Evolutionary conservation across 371 early-diverging fungal genomes (phyloP).

Genomic region (Apophysomyces sp.): DNA sequence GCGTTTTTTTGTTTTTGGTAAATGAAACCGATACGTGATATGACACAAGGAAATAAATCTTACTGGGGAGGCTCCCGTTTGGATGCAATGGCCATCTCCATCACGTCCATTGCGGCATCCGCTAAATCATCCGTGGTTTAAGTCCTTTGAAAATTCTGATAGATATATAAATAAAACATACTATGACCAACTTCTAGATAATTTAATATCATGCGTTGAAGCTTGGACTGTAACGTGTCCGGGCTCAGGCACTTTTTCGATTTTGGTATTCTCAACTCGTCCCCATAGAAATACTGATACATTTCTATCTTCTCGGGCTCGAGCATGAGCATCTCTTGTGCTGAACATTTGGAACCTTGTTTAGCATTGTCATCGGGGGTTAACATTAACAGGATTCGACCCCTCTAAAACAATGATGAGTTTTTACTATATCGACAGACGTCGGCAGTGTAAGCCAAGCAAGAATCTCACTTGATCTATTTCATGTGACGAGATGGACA

Average conservation of each 20-base stretch:
- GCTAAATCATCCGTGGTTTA: not conserved
- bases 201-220: conserved; percentile 12
- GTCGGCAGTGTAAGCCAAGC: not conserved
- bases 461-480: not conserved
- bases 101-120: conserved; percentile 19
- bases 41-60: not conserved
- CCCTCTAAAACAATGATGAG: not conserved
- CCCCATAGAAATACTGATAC: conserved; percentile 16
- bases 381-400: not conserved
- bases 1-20: not conserved
- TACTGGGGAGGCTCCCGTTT: conserved; percentile 15
- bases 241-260: not conserved
- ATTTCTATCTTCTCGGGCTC: conserved; percentile 14
- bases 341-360: not conserved
- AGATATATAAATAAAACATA: not conserved
- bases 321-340: not conserved
- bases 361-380: not conserved
- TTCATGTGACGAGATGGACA: not conserved
- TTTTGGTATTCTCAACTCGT: not conserved
- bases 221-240: conserved; percentile 4
- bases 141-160: not conserved
- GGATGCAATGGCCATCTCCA: conserved; percentile 2
- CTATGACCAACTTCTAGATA: conserved; percentile 13
- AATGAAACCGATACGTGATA: not conserved
- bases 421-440: not conserved